Conservation (phyloP, 202 grass and related monocot genomes). For the Zizania palustris region DNA sequence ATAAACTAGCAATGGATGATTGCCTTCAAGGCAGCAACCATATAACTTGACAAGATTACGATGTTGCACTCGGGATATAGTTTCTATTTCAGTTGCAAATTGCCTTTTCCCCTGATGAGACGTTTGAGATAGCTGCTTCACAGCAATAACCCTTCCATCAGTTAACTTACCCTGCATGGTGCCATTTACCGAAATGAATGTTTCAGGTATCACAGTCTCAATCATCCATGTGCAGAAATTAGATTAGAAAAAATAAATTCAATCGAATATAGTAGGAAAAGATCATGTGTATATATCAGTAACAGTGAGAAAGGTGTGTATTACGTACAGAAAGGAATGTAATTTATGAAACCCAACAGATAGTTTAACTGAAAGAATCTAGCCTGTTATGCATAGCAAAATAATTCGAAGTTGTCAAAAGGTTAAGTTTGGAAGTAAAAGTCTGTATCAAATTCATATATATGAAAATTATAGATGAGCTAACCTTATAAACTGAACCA, state of each 20-base stretch:
- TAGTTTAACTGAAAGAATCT: not conserved
- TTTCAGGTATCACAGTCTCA: not conserved
- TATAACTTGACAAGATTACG: constrained; percentile 83
- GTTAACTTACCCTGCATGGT: constrained; percentile 59
- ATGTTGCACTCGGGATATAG: constrained; percentile 86
- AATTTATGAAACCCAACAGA: too few species aligned
- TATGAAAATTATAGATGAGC: constrained; percentile 14
- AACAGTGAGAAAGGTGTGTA: too few species aligned
- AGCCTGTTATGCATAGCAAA: not conserved
- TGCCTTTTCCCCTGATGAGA: constrained; percentile 78
- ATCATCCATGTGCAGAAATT: too few species aligned
- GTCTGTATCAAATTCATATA: constrained; percentile 3
- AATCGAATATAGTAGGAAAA: too few species aligned
- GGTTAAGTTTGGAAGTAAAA: constrained; percentile 11
- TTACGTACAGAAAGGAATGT: too few species aligned
- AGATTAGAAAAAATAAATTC: too few species aligned
- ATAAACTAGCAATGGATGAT: constrained; percentile 76
- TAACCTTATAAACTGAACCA: constrained; percentile 79
- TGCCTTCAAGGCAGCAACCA: constrained; percentile 85
- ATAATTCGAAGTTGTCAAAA: not conserved
- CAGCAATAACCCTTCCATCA: constrained; percentile 69
- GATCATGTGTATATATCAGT: too few species aligned
- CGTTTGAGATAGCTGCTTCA: constrained; percentile 70
- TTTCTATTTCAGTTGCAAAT: constrained; percentile 85
- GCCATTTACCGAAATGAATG: not conserved